phyloP scores from a whole-genome alignment of 179 eudicot species.

The Carnegiea gigantea region DNA sequence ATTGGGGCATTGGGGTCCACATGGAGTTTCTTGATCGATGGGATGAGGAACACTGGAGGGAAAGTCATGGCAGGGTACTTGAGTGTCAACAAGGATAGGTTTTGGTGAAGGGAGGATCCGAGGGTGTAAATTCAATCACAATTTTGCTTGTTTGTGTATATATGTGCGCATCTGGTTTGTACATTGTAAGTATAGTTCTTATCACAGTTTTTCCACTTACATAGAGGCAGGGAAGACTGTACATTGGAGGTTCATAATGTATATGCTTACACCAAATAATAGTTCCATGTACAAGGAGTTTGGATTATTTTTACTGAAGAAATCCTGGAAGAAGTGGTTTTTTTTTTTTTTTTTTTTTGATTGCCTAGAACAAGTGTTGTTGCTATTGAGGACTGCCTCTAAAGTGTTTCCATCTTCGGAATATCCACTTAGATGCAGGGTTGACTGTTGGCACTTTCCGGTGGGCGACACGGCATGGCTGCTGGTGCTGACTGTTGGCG shows the following conservation, averaged over 20 bases:
- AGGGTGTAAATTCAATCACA: constrained; percentile 6
- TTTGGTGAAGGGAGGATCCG: constrained; percentile 49
- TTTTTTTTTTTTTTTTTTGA: no score
- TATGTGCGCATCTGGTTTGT: background rate
- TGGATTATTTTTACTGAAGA: no score
- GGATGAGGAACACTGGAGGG: constrained; percentile 96
- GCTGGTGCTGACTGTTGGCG: no score
- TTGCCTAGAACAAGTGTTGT: no score
- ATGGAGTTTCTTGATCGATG: constrained; percentile 91
- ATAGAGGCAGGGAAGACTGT: constrained; percentile 9
- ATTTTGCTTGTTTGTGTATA: constrained; percentile 16
- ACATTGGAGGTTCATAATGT: constrained; percentile 6
- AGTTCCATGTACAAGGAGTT: background rate
- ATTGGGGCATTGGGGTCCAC: constrained; percentile 93
- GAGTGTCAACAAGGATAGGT: constrained; percentile 92
- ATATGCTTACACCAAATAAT: background rate
- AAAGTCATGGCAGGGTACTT: constrained; percentile 96
- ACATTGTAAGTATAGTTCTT: background rate
- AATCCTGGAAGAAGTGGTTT: no score
- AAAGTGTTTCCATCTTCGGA: no score
- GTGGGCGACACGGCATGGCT: no score
- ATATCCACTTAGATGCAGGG: no score
- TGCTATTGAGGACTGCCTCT: no score
- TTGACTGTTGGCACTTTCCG: no score
- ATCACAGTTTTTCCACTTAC: background rate